These are phyloP conservation scores for Arctostaphylos glauca DNA, from an alignment of 148 eudicot genomes.

Conservation along the genomic window DNA sequence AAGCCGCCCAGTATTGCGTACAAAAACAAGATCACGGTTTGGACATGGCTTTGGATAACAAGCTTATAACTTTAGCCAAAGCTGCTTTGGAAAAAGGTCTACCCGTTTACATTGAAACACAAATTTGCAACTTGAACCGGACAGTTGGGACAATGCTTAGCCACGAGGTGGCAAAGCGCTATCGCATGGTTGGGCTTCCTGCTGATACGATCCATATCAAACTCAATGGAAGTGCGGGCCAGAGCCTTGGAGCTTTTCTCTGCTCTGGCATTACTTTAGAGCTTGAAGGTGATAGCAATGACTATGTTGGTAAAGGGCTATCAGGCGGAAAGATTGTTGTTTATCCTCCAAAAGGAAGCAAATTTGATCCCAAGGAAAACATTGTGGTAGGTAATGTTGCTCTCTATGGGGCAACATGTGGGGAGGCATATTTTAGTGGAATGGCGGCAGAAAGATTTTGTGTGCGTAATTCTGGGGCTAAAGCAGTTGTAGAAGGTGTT, in stretches of 20 bases:
- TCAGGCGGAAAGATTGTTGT: slow-evolving; percentile 95
- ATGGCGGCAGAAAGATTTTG: slow-evolving; percentile 99
- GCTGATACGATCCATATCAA: slow-evolving; percentile 84
- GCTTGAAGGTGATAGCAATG: slow-evolving; percentile 99
- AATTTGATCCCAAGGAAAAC: slow-evolving; percentile 93
- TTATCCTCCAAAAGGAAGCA: slow-evolving; percentile 83
- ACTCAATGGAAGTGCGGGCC: slow-evolving; percentile 93
- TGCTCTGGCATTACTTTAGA: slow-evolving; percentile 87
- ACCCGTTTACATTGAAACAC: slow-evolving; percentile 85
- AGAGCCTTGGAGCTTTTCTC: slow-evolving; percentile 95
- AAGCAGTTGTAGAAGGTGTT: slow-evolving; percentile 97
- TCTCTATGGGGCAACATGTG: slow-evolving; percentile 83
- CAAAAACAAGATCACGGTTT: slow-evolving; percentile 95
- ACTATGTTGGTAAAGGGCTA: slow-evolving; percentile 96
- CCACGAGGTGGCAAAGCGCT: slow-evolving; percentile 90
- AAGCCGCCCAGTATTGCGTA: slow-evolving; percentile 84
- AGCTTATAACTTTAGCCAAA: slow-evolving; percentile 53
- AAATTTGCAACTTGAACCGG: slow-evolving; percentile 78
- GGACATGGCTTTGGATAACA: slow-evolving; percentile 87
- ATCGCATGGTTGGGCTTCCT: slow-evolving; percentile 67
- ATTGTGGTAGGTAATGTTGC: slow-evolving; percentile 98
- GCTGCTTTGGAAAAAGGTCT: slow-evolving; percentile 74
- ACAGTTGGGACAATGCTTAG: slow-evolving; percentile 99
- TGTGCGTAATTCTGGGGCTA: slow-evolving; percentile 95
- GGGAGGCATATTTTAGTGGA: slow-evolving; percentile 96